These are phyloP conservation scores for Pouteria glomerata DNA, from an alignment of 148 eudicot genomes.

Conservation along the genomic window DNA sequence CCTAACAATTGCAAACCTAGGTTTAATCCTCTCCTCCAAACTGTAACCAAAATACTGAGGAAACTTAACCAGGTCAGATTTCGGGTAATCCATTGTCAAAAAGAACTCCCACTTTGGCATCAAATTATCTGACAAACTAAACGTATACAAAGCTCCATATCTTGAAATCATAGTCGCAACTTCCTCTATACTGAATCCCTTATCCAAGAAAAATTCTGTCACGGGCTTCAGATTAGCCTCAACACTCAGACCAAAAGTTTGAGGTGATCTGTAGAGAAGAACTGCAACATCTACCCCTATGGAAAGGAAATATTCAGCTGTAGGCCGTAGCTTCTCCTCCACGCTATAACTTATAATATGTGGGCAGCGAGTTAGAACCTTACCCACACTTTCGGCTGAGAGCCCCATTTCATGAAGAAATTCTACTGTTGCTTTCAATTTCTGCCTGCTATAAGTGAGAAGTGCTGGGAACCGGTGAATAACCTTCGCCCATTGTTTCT, in stretches of 20 bases:
- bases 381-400: conserved; percentile 51
- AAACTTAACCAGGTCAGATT: conserved; percentile 58
- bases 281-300: conserved; percentile 50
- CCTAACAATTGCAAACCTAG: conserved; percentile 49
- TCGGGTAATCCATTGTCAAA: conserved; percentile 59
- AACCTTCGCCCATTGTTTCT: conserved; percentile 74
- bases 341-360: conserved; percentile 73
- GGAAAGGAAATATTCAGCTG: conserved; percentile 57
- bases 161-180: conserved; percentile 56
- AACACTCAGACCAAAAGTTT: conserved; percentile 60
- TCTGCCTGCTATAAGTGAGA: conserved; percentile 68
- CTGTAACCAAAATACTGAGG: conserved; percentile 86
- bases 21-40: conserved; percentile 71
- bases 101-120: conserved; percentile 77
- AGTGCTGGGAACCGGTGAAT: conserved; percentile 77
- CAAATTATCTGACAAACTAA: conserved; percentile 59
- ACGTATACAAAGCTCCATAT: conserved; percentile 60
- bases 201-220: conserved; percentile 62
- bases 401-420: conserved; percentile 82
- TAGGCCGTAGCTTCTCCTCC: conserved; percentile 67
- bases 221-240: conserved; percentile 65
- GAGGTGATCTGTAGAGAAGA: conserved; percentile 58
- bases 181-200: conserved; percentile 51
- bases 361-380: conserved; percentile 70
- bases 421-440: conserved; percentile 61